phyloP scores from a whole-genome alignment of 208 protist species.

The Trypanosoma vivax region DNA sequence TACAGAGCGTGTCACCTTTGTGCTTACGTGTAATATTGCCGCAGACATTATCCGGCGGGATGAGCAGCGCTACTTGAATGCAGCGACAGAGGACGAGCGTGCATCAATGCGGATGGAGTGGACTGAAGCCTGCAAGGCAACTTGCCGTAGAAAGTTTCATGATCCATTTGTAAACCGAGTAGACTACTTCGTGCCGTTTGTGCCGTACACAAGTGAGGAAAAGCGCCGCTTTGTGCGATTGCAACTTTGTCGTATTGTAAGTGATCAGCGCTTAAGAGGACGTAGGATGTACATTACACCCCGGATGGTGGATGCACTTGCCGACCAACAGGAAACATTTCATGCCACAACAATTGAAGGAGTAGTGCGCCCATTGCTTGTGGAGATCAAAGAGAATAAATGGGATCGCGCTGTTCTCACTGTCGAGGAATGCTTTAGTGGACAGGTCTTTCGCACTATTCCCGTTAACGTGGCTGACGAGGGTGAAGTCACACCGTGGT shows the following conservation, averaged over 20 bases:
- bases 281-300: conserved; percentile 44
- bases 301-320: conserved; percentile 44
- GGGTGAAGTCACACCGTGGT: conserved; percentile 4
- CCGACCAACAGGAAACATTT: conserved; percentile 44
- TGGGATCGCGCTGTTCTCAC: conserved; percentile 56
- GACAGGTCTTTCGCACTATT: conserved; percentile 13
- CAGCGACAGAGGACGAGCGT: conserved; percentile 26
- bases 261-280: conserved; percentile 35
- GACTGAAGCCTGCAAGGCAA: conserved; percentile 32
- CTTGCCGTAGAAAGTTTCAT: conserved; percentile 44
- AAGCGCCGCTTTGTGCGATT: conserved; percentile 51
- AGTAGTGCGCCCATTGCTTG: conserved; percentile 49
- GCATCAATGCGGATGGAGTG: conserved; percentile 34
- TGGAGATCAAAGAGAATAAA: conserved; percentile 33
- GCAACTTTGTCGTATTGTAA: conserved; percentile 53
- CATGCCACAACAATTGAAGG: conserved; percentile 71
- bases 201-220: conserved; percentile 67
- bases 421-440: conserved; percentile 20
- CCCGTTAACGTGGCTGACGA: not conserved
- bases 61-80: conserved; percentile 30
- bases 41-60: conserved; percentile 37
- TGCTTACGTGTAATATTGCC: conserved; percentile 77
- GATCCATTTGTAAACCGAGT: conserved; percentile 85
- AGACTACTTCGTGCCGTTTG: conserved; percentile 75
- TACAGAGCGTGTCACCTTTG: conserved; percentile 67